These are phyloP conservation scores for Leonotis leonurus DNA, from an alignment of 257 asterid genomes.

Conservation along the genomic window DNA sequence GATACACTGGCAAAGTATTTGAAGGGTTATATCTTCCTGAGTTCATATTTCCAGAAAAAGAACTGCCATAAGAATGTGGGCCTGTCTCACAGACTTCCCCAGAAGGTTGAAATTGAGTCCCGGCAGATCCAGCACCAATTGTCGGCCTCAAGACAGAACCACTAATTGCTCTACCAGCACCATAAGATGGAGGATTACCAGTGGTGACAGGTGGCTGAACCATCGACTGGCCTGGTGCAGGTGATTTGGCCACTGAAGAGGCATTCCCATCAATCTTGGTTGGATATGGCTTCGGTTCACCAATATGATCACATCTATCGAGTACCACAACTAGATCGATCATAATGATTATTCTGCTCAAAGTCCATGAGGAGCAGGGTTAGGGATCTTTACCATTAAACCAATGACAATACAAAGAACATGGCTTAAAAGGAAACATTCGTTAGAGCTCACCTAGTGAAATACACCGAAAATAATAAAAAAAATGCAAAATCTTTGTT, in stretches of 20 bases:
- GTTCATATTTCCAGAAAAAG: constrained; percentile 34
- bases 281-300: constrained; percentile 45
- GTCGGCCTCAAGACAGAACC: constrained; percentile 31
- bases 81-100: constrained; percentile 32
- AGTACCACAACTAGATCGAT: constrained; percentile 55
- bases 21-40: constrained; percentile 34
- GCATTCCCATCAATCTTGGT: constrained; percentile 29
- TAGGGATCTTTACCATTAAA: constrained; percentile 3
- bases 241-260: constrained; percentile 29
- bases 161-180: constrained; percentile 21
- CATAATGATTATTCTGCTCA: constrained; percentile 78
- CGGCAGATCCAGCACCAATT: constrained; percentile 34
- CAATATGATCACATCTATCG: constrained; percentile 61
- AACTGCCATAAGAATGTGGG: constrained; percentile 30
- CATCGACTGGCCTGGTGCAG: constrained; percentile 34
- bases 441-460: background rate
- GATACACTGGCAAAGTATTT: constrained; percentile 26
- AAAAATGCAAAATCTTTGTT: too few relatives aligned
- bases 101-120: too few relatives aligned
- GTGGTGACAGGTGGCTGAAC: constrained; percentile 28
- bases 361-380: constrained; percentile 1
- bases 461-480: background rate
- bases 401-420: background rate
- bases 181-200: constrained; percentile 23
- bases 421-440: background rate